Percentiles rank a stretch among this genome's conserved stretches.
Evolutionary conservation across 1,284 basidiomycete genomes (phyloP).

Genomic region (Sporisorium scitamineum): DNA sequence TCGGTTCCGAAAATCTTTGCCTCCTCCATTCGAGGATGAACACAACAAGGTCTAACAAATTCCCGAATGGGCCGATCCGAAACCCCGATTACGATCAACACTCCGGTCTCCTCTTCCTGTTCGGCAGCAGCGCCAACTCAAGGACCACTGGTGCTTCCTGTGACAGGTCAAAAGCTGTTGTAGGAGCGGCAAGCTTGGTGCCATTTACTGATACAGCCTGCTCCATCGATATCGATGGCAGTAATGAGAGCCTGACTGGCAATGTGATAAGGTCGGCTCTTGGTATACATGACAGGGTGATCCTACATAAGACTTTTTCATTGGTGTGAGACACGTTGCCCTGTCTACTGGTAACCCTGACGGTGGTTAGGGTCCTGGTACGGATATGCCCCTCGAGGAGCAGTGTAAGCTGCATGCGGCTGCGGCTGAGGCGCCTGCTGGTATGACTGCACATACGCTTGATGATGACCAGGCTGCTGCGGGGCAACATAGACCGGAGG

Average conservation of each 20-base stretch:
- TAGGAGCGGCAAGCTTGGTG: background rate
- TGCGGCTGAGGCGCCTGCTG: conserved; percentile 10
- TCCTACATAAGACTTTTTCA: background rate
- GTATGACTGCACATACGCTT: conserved; percentile 3
- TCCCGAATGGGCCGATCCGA: background rate
- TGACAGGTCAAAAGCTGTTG: background rate
- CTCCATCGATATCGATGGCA: background rate
- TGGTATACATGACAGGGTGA: conserved; percentile 1
- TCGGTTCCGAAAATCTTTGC: conserved; percentile 11
- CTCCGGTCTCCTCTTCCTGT: background rate
- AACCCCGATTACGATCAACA: background rate
- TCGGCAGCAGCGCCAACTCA: background rate
- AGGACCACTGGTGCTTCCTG: background rate
- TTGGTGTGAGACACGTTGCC: background rate
- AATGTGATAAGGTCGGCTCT: background rate
- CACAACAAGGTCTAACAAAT: background rate
- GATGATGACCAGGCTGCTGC: background rate
- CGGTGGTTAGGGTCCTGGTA: conserved; percentile 24
- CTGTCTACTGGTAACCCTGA: conserved; percentile 14
- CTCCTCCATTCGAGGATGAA: background rate
- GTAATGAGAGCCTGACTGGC: background rate
- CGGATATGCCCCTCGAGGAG: background rate
- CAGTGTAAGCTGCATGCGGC: background rate
- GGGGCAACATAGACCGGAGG: background rate
- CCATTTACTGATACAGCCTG: conserved; percentile 1